Evolutionary conservation across 2,329 filamentous ascomycete genomes (phyloP), one percentile per base, ranked within the genome.

Genomic region (Mariannaea elegans): DNA sequence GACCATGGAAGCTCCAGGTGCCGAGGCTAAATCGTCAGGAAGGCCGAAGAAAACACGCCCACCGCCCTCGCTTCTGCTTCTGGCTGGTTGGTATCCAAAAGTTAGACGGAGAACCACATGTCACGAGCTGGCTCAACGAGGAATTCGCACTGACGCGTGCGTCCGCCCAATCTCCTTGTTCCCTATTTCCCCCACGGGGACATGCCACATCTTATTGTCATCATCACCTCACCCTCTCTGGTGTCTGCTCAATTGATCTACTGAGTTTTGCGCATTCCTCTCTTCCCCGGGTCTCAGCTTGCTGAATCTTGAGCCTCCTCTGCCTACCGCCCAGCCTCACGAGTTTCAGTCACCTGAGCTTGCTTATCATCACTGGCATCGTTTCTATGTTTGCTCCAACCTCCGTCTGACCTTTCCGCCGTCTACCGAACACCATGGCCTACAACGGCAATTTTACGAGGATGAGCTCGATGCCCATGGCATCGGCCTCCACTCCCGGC

Each of bases 401-500:
- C 44, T 55, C 45, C 51, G 19, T 14, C 31, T 13, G 44, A 46
- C 44, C n/a, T 46, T 16, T 24, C 52, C 55, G 56, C 53, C 50
- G 45, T 59, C 52, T 19, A 47, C 47, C 44, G 58, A 54, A 47
- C 61, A 64, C 64, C 68, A 82, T 83, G 81, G 76, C 81, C 57
- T 77, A 78, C 70, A 76, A 76, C 69, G 77, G 78, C 52, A 78
- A 78, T 69, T 76, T 77, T 65, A 73, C 77, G 42, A 39, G 52
- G 46, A 55, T 55, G 52, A 55, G 52, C 52, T 48, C 52, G 29
- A 55, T 55, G 52, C 52, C 52, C 24, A 55, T 55, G 52, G 52
- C 52, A 4, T 55, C 62, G 77, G 78, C 38, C 66, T 80, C 69
- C 83, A 80, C 69, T 79, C 83, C 63, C 80, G 82, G 63, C 66